Base-by-base conservation (phyloP, 495 filamentous ascomycete species). In the Penicillium lividum region DNA sequence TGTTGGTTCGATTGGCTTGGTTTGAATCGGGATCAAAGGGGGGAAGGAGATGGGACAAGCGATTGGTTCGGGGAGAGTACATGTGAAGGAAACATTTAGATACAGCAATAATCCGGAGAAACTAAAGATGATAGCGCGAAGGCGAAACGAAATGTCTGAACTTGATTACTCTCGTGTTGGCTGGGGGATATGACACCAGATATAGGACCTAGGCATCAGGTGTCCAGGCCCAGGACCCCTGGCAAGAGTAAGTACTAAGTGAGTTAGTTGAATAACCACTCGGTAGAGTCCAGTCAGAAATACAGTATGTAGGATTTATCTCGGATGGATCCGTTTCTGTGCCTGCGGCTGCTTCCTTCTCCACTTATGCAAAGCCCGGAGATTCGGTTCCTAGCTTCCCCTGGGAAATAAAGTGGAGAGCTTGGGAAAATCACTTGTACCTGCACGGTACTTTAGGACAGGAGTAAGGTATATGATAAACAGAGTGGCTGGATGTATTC, bases 241-340 rank as follows among this genome's bases (percentile, higher is more conserved):
- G 46, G 28, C 18, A 16, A 57, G n/a, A 42, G 55, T 18, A 6
- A 40, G n/a, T 40, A 13, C 15, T 6, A 33, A 33, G 5, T 7
- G 31, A 33, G 22, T 22, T 1, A 22, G 22, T 22, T 22, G 22
- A 22, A 22, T 22, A 22, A 22, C 22, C 22, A n/a, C n/a, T n/a
- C n/a, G 1, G 22, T 22, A 22, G 22, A 22, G 22, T 22, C 22
- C 1, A 22, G 22, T 33, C 31, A 33, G 31, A 33, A 33, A 33
- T 33, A 33, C 54, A 22, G 22, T 22, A 22, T 1, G 22, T 22
- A 22, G 22, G 22, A 22, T 22, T 25, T 18, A n/a, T 30, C 25
- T 66, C 68, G 63, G 68, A 67, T 61, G 57, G 58, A 67, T 69
- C 68, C 66, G 64, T 63, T 60, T 63, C 56, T 63, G 66, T 65